Conservation (phyloP, 345 rosid genomes). For the Eutrema yunnanense region DNA sequence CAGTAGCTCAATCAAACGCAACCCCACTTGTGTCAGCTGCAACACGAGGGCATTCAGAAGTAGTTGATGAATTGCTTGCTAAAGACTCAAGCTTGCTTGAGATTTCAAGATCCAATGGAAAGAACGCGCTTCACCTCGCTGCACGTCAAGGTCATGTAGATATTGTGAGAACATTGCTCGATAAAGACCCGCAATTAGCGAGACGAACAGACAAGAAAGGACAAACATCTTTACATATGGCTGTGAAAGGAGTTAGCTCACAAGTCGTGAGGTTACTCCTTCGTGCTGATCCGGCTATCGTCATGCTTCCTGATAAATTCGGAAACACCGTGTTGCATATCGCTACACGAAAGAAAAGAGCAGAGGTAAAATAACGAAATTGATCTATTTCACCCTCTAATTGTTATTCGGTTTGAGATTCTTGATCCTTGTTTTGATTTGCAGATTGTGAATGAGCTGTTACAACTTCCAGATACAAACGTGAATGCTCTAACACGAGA, state of each 20-base stretch:
- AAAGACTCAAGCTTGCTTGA: slow-evolving; percentile 60
- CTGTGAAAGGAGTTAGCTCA: slow-evolving; percentile 79
- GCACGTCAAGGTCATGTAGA: slow-evolving; percentile 89
- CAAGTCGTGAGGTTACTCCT: slow-evolving; percentile 69
- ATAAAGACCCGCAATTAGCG: slow-evolving; percentile 66
- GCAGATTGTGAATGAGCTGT: slow-evolving; percentile 63
- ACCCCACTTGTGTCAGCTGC: slow-evolving; percentile 89
- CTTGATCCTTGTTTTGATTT: neutral
- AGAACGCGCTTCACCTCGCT: slow-evolving; percentile 86
- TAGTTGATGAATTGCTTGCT: slow-evolving; percentile 56
- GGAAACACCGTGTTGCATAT: slow-evolving; percentile 79
- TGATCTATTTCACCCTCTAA: neutral
- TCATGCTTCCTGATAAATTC: slow-evolving; percentile 81
- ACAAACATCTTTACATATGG: slow-evolving; percentile 94
- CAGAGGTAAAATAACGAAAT: slow-evolving; percentile 42
- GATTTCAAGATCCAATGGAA: slow-evolving; percentile 64
- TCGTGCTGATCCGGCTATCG: slow-evolving; percentile 62
- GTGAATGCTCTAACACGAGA: slow-evolving; percentile 80
- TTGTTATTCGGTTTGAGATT: neutral
- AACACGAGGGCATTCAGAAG: slow-evolving; percentile 57
- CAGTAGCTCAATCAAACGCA: slow-evolving; percentile 72
- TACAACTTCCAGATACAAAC: slow-evolving; percentile 59
- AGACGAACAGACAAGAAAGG: slow-evolving; percentile 87
- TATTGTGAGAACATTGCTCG: slow-evolving; percentile 62
- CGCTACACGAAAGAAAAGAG: slow-evolving; percentile 83